A percentile compares a stretch with the other conserved stretches of the same genome.
These are phyloP conservation scores for Croton setiger DNA, from an alignment of 441 rosid genomes.

Conservation along the genomic window DNA sequence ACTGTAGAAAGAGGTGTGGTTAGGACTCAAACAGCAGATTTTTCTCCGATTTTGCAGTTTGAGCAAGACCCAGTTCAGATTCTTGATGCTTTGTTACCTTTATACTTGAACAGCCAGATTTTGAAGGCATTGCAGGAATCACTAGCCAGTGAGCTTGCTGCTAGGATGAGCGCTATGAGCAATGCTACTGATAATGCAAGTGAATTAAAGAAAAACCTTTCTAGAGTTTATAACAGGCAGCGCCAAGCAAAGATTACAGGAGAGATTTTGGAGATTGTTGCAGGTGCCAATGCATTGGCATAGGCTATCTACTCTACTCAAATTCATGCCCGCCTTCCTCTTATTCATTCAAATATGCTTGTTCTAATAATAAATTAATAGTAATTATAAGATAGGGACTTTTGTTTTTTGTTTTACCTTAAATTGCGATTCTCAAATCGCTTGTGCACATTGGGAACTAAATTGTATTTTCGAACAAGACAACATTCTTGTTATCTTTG, in stretches of 20 bases:
- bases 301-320: conserved; percentile 18
- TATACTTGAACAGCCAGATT: conserved; percentile 88
- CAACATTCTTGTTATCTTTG: conserved; percentile 21
- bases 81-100: conserved; percentile 88
- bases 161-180: conserved; percentile 97
- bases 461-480: conserved; percentile 25
- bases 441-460: conserved; percentile 33
- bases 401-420: background rate
- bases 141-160: conserved; percentile 85
- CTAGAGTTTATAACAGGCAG: conserved; percentile 63
- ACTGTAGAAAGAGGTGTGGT: conserved; percentile 68
- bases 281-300: conserved; percentile 73
- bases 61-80: conserved; percentile 99
- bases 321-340: conserved; percentile 13
- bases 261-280: conserved; percentile 90
- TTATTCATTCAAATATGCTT: conserved; percentile 30
- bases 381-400: conserved; percentile 20
- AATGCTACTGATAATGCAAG: conserved; percentile 77
- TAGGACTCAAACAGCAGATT: conserved; percentile 45
- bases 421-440: conserved; percentile 27
- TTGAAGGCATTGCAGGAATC: conserved; percentile 96
- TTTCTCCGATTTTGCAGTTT: conserved; percentile 75
- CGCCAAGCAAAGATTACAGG: conserved; percentile 97
- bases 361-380: too few species aligned
- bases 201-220: conserved; percentile 68